phyloP scores from a whole-genome alignment of 176 grass and related monocot species.

The Bothriochloa decipiens region DNA sequence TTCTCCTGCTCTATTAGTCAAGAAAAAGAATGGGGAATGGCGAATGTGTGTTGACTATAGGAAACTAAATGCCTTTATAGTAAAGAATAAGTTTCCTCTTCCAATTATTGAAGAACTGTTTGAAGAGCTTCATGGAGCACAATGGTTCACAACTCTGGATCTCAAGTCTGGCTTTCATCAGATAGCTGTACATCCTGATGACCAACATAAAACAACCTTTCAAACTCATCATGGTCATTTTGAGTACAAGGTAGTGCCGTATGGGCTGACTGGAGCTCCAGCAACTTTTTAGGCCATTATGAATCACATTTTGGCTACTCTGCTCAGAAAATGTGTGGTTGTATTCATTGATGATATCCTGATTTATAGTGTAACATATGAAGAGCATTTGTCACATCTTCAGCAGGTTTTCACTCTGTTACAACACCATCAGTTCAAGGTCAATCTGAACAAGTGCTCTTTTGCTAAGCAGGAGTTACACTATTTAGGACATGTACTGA shows the following conservation, averaged over 20 bases:
- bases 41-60: not conserved
- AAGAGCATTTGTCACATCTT: not conserved
- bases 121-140: not conserved
- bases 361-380: fast-evolving
- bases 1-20: not conserved
- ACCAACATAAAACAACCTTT: not conserved
- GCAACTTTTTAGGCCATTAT: not conserved
- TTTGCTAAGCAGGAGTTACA: not conserved
- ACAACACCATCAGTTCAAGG: not conserved
- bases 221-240: not conserved
- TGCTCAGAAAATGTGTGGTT: not conserved
- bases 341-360: not conserved
- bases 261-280: not conserved
- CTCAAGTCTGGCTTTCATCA: not conserved
- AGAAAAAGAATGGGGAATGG: not conserved
- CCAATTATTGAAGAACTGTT: not conserved
- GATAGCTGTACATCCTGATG: fast-evolving
- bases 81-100: not conserved
- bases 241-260: not conserved
- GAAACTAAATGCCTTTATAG: not conserved
- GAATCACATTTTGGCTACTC: not conserved
- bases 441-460: not conserved
- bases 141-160: not conserved
- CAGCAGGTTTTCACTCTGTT: not conserved
- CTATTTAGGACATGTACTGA: fast-evolving